Conservation (phyloP, 345 rosid genomes). For the Hibiscus tridactylites region DNA sequence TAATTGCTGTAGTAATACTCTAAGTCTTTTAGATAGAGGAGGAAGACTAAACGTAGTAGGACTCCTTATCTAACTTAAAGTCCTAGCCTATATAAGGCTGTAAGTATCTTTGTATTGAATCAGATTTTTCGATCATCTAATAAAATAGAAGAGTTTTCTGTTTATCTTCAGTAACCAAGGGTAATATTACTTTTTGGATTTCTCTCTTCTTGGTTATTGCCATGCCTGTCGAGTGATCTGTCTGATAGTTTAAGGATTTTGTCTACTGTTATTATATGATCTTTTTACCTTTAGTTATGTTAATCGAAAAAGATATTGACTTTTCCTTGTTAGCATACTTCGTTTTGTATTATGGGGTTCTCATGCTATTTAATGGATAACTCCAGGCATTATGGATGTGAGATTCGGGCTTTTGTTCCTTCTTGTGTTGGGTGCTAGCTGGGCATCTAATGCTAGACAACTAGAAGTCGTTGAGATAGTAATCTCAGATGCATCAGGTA, state of each 20-base stretch:
- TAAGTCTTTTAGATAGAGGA: too few species aligned
- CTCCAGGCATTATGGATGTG: constrained; percentile 49
- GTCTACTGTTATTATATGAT: background rate
- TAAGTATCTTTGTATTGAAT: too few species aligned
- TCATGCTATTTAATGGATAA: constrained; percentile 8
- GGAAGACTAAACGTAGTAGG: too few species aligned
- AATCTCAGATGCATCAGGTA: constrained; percentile 19
- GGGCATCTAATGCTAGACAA: constrained; percentile 56
- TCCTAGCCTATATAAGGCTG: too few species aligned
- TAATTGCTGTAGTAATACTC: too few species aligned
- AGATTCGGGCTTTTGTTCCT: constrained; percentile 52
- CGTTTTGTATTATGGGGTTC: background rate
- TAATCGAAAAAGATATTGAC: background rate
- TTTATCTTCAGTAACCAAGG: too few species aligned
- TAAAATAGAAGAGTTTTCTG: too few species aligned
- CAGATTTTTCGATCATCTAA: too few species aligned
- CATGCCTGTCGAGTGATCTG: too few species aligned
- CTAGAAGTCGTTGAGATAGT: constrained; percentile 20
- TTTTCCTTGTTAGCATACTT: background rate
- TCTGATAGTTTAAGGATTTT: too few species aligned
- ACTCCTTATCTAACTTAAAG: too few species aligned
- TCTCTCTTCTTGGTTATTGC: background rate
- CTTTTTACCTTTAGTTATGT: background rate
- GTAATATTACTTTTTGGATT: background rate
- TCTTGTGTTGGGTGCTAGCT: constrained; percentile 42